These are phyloP conservation scores for Botrytis byssoidea DNA, from an alignment of 2,329 filamentous ascomycete species.

Conservation along the genomic window DNA sequence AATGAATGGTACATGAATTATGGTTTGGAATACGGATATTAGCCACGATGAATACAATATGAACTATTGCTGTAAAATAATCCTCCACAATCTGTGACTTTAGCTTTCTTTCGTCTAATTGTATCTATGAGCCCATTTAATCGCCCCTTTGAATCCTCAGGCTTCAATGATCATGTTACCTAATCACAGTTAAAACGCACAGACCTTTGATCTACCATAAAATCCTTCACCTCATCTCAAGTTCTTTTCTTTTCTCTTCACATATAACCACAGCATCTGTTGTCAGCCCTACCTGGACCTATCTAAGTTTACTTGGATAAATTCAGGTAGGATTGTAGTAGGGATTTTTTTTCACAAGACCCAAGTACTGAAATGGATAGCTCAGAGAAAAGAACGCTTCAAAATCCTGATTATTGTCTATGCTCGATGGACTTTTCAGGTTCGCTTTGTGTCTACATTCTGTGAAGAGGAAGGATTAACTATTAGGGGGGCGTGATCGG, in stretches of 20 bases:
- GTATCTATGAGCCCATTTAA: background rate
- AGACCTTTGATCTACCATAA: constrained; percentile 4
- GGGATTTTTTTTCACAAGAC: background rate
- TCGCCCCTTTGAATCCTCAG: background rate
- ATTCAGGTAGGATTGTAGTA: constrained; percentile 7
- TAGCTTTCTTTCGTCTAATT: background rate
- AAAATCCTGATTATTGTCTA: constrained; percentile 16
- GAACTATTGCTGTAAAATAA: background rate
- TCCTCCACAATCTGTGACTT: background rate
- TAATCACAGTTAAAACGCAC: background rate
- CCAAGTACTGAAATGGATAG: constrained; percentile 15
- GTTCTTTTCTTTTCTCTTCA: constrained; percentile 12
- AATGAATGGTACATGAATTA: background rate
- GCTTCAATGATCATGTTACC: background rate
- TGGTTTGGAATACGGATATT: background rate
- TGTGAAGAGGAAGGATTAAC: background rate
- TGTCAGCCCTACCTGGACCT: background rate
- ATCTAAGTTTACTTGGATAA: background rate
- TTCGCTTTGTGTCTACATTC: constrained; percentile 19
- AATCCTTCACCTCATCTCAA: constrained; percentile 13
- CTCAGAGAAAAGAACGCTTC: constrained; percentile 15
- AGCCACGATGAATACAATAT: background rate
- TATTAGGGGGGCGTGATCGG: background rate
- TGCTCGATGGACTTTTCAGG: constrained; percentile 16
- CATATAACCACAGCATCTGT: constrained; percentile 17